Evolutionary conservation across 1,284 basidiomycete species (phyloP).

Genomic region (Erythrobasidium hasegawianum): DNA sequence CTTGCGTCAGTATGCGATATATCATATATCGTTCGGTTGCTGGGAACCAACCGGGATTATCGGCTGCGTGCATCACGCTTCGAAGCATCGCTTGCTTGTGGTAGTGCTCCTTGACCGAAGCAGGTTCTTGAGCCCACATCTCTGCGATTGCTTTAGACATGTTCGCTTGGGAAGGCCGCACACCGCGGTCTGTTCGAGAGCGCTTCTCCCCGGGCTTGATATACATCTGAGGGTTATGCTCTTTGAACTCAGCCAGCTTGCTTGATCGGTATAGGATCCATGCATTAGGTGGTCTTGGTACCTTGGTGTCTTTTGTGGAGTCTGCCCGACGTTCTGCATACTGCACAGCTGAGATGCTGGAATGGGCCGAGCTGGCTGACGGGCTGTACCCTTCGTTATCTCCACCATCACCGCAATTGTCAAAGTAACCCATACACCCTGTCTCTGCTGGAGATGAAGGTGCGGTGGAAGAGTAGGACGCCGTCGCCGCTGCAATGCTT

Average conservation of each 20-base stretch:
- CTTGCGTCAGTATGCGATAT: too few species aligned
- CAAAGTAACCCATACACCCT: slow-evolving; percentile 9
- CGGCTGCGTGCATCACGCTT: slow-evolving; percentile 56
- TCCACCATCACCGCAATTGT: neutral
- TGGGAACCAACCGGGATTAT: slow-evolving; percentile 40
- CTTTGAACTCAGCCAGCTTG: slow-evolving; percentile 33
- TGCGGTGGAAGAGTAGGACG: slow-evolving; percentile 1
- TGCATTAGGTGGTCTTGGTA: slow-evolving; percentile 69
- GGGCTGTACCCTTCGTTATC: neutral
- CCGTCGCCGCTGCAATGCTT: neutral
- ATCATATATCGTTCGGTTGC: too few species aligned
- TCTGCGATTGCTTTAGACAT: slow-evolving; percentile 61
- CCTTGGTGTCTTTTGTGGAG: slow-evolving; percentile 8
- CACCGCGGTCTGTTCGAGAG: slow-evolving; percentile 4
- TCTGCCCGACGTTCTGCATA: neutral
- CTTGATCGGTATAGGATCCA: slow-evolving; percentile 87
- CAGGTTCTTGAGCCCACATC: slow-evolving; percentile 65
- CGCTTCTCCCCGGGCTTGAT: neutral
- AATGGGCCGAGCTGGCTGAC: neutral
- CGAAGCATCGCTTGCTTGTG: slow-evolving; percentile 64
- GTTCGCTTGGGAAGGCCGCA: slow-evolving; percentile 36
- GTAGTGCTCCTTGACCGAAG: slow-evolving; percentile 58
- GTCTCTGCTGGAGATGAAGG: slow-evolving; percentile 10
- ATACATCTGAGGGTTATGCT: slow-evolving; percentile 25
- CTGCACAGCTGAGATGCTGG: neutral